Evolutionary conservation across 768 basidiomycete species (phyloP), one percentile per base, ranked within the genome.

Genomic region (Mycena epipterygia): DNA sequence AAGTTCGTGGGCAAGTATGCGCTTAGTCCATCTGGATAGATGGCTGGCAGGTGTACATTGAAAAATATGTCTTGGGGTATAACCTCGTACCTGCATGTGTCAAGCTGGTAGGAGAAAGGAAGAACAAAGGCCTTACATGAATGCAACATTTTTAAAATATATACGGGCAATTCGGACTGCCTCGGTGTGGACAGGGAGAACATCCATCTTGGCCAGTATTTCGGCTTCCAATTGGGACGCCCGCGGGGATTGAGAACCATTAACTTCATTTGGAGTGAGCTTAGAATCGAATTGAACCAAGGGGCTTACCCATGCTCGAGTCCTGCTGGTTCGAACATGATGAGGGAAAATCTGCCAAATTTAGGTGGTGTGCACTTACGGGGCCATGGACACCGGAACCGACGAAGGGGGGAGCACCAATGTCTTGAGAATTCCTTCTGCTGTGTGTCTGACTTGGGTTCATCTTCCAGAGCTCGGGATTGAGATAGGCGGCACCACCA

Each of bases 401-500:
- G 13, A 27, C 49, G 51, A 51, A 48, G 7, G 49, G 42, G 42
- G 46, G 19, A 9, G 16, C 25, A 1, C n/a, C 37, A 29, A 29
- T 19, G 8, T 60, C 67, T 19, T 55, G 30, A 25, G 67, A 68
- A 39, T 53, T 42, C 30, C 42, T 25, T 16, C 59, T 68, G 58
- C 58, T 63, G 12, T 48, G 60, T n/a, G 52, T 41, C 13, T 62
- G 67, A 23, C 52, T 30, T 32, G 57, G 17, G 48, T 63, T 58
- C 61, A 46, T 48, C 62, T 71, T 75, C 76, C 76, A 77, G 14
- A 75, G 57, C 33, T 73, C 74, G 9, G 71, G 49, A 51, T 73
- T 72, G 44, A 77, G 73, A 52, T 75, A 77, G 11, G 76, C 71
- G 5, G 76, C 73, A 37, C 73, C 74, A 32, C 76, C 73, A 3